A percentile compares a stretch with the other conserved stretches of the same genome.
These are phyloP conservation scores for Dipteronia dyeriana DNA, from an alignment of 345 rosid genomes.

Conservation along the genomic window DNA sequence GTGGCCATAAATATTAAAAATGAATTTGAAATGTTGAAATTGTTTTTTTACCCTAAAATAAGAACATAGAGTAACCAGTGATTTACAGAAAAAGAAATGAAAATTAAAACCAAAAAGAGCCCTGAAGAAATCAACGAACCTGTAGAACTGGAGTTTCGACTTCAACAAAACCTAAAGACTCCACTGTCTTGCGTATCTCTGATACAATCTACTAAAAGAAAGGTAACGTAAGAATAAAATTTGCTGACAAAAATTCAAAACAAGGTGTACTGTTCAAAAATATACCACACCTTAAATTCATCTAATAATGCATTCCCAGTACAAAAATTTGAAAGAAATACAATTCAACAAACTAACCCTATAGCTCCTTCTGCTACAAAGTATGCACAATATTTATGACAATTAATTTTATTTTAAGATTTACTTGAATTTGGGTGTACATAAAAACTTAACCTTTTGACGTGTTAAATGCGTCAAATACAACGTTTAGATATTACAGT, in stretches of 20 bases:
- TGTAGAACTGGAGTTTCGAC: conserved; percentile 98
- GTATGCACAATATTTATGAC: not conserved
- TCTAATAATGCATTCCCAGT: not conserved
- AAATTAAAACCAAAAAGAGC: conserved; percentile 15
- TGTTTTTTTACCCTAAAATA: not conserved
- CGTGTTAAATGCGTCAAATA: not conserved
- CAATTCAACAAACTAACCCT: not conserved
- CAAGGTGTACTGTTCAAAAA: not conserved
- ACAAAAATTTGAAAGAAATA: no score
- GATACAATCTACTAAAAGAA: conserved; percentile 62
- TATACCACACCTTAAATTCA: not conserved
- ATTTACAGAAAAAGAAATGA: not conserved
- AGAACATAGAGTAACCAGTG: not conserved
- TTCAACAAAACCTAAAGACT: conserved; percentile 77
- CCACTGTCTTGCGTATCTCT: conserved; percentile 85
- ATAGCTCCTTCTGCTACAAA: not conserved
- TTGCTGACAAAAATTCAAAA: not conserved
- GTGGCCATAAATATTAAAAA: not conserved
- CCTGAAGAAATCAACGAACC: conserved; percentile 50
- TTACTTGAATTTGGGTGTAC: not conserved
- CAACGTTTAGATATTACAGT: not conserved
- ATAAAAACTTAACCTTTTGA: not conserved
- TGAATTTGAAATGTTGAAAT: not conserved
- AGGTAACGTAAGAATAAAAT: conserved; percentile 14
- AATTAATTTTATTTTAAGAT: not conserved